A percentile compares a stretch with the other conserved stretches of the same genome.
Conservation (phyloP, 441 rosid species). For the Gossypium gossypioides region DNA sequence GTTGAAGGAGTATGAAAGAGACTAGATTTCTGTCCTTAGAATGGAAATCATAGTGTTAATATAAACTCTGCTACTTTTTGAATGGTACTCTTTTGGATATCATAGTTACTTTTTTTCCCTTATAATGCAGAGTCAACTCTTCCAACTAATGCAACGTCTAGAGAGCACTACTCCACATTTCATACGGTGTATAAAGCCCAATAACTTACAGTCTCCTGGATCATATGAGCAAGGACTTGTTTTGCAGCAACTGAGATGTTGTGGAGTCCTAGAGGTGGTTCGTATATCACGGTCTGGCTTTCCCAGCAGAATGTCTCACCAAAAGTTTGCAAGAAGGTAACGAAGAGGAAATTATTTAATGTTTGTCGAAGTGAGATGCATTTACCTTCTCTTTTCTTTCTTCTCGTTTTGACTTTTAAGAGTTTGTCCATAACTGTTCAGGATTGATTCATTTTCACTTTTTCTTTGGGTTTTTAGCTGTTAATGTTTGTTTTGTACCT, state of each 20-base stretch:
- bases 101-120: constrained; percentile 3
- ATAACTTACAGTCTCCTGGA: constrained; percentile 79
- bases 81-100: not conserved
- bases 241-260: constrained; percentile 91
- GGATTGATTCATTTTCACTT: not conserved
- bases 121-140: constrained; percentile 69
- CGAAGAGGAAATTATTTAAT: not conserved
- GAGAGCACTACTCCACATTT: constrained; percentile 96
- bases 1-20: not conserved
- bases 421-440: not conserved
- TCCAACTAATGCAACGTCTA: constrained; percentile 89
- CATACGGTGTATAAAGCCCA: constrained; percentile 95
- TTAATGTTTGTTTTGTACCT: constrained; percentile 12
- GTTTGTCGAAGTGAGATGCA: not conserved
- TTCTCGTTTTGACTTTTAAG: not conserved
- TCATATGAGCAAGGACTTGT: constrained; percentile 81
- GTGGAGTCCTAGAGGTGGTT: constrained; percentile 97
- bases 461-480: not conserved
- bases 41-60: not conserved
- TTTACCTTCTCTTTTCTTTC: not conserved
- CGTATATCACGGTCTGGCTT: constrained; percentile 97
- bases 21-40: not conserved
- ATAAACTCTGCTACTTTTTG: constrained; percentile 4
- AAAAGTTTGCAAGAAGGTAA: constrained; percentile 92
- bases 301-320: constrained; percentile 95